Evolutionary conservation across 805 yeast species (phyloP), one percentile per base, ranked within the genome.

Genomic region (Yueomyces sinensis): DNA sequence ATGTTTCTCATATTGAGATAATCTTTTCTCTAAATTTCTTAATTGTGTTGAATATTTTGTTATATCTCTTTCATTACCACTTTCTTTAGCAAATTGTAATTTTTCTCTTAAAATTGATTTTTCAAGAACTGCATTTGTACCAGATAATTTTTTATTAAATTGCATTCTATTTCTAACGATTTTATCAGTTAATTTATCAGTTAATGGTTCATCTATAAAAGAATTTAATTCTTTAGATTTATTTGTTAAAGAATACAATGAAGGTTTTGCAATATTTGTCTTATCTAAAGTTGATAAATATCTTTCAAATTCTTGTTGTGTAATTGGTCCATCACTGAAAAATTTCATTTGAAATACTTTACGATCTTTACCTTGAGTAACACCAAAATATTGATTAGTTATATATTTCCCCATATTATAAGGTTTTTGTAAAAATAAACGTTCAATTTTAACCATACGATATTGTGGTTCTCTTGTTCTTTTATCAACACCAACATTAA

Each of bases 391-490:
- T 46, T 66, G 65, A 43, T 73, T 72, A 2, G 74, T 74, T 20
- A 60, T 62, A 32, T 69, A 61, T 38, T 61, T 62, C 36, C 70
- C 63, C 54, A 72, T 61, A 25, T 54, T 58, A 49, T 74, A 75
- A 14, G 75, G 72, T 41, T 62, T 66, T 31, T 64, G 68, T 32
- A 62, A 58, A 18, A 68, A 70, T 7, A 81, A 71, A 36, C 72
- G 78, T 44, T 76, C 80, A 30, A 91, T 74, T 50, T 73, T 78
- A 32, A 89, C 94, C 72, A 89, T 70, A 47, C 96, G 70, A 58
- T 91, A 89, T 35, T 72, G 70, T 9, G 78, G 70, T 47, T 65
- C 63, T 22, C 78, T 73, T 11, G 76, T 70, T 31, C 74, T 67
- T 37, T 67, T 68, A 47, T 77, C 79, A 29, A 63, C 50, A 9